These are phyloP conservation scores for Coprinopsis sp. DNA, from an alignment of 768 basidiomycete species.

Conservation along the genomic window DNA sequence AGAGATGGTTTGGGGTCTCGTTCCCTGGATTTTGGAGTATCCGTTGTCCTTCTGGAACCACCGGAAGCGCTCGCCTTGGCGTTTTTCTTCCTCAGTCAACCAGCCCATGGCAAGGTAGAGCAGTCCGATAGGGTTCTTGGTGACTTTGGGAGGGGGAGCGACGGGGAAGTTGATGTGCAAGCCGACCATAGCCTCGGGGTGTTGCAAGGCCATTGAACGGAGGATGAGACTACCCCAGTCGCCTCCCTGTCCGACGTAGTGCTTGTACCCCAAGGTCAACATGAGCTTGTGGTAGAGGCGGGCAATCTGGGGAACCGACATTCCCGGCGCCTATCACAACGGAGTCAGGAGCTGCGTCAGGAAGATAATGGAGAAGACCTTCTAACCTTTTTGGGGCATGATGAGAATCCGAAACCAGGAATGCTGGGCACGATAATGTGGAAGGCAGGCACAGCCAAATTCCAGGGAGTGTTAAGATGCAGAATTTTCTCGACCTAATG, in stretches of 20 bases:
- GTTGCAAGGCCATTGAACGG: constrained; percentile 22
- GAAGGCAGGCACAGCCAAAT: constrained; percentile 27
- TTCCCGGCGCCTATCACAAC: constrained; percentile 21
- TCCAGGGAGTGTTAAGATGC: constrained; percentile 22
- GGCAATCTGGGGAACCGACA: constrained; percentile 20
- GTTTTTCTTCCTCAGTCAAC: constrained; percentile 29
- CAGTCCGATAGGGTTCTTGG: constrained; percentile 19
- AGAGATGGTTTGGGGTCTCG: constrained; percentile 42
- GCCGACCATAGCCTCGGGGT: constrained; percentile 23
- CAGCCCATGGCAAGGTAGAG: constrained; percentile 25
- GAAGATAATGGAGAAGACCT: not conserved
- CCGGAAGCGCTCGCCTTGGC: constrained; percentile 21
- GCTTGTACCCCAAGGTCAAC: constrained; percentile 26
- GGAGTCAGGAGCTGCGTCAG: not conserved
- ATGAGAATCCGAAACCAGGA: constrained; percentile 31
- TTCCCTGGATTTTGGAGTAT: constrained; percentile 34
- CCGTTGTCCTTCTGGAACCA: constrained; percentile 30
- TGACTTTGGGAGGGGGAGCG: constrained; percentile 19
- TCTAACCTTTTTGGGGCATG: constrained; percentile 25
- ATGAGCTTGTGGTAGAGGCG: constrained; percentile 30
- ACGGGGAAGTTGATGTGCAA: constrained; percentile 26
- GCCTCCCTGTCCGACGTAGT: constrained; percentile 29
- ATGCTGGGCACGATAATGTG: constrained; percentile 30
- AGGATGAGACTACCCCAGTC: constrained; percentile 30
- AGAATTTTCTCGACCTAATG: constrained; percentile 26